Percentiles rank a stretch among this genome's conserved stretches.
Conservation (phyloP, 2,329 filamentous ascomycete genomes). For the Sclerotinia minor region DNA sequence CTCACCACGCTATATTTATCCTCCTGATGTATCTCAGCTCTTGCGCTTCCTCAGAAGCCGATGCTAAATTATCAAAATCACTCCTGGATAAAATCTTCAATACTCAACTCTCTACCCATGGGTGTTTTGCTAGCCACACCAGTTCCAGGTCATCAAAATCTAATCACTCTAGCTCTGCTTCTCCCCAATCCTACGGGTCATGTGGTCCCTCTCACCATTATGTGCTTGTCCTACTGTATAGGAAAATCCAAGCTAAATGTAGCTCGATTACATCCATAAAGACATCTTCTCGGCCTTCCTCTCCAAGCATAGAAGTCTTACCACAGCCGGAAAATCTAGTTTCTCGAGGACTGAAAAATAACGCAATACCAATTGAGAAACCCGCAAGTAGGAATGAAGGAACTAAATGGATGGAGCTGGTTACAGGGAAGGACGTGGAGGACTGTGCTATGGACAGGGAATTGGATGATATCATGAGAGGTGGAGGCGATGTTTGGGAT, state of each 20-base stretch:
- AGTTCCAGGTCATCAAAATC: not conserved
- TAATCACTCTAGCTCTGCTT: not conserved
- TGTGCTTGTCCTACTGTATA: not conserved
- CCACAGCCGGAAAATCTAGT: not conserved
- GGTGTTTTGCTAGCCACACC: too few species aligned
- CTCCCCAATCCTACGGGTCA: not conserved
- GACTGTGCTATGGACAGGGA: not conserved
- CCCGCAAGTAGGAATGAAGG: not conserved
- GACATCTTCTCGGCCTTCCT: too few species aligned
- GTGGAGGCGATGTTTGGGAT: not conserved
- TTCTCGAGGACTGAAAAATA: not conserved
- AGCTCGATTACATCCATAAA: too few species aligned
- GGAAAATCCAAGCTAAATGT: not conserved
- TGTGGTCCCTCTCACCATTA: not conserved
- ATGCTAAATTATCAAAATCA: not conserved
- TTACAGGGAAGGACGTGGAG: not conserved
- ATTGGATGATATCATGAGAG: not conserved
- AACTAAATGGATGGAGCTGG: not conserved
- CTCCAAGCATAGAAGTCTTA: not conserved
- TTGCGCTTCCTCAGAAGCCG: constrained; percentile 3
- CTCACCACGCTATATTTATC: constrained; percentile 25
- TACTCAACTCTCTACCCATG: not conserved
- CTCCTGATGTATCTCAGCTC: constrained; percentile 24
- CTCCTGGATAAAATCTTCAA: not conserved
- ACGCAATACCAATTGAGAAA: not conserved